A percentile compares a stretch with the other conserved stretches of the same genome.
Evolutionary conservation across 2,329 filamentous ascomycete genomes (phyloP).

Genomic region (Decorospora gaudefroyi): DNA sequence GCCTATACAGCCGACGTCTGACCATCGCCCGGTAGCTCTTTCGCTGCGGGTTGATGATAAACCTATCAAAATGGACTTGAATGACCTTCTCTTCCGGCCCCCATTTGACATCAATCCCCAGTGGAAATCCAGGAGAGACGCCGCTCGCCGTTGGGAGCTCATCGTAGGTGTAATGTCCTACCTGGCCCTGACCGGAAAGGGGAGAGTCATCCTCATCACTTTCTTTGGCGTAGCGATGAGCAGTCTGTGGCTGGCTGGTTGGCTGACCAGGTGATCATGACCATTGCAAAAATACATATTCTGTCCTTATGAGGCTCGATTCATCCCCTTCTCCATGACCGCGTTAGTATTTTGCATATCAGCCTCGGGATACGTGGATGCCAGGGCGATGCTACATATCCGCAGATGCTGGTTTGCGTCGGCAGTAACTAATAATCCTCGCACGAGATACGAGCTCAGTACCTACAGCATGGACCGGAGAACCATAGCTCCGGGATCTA

Average conservation of each 20-base stretch:
- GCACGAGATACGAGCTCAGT: conserved; percentile 13
- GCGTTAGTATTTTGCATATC: not conserved
- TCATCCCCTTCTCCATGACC: conserved; percentile 1
- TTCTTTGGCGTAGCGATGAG: conserved; percentile 34
- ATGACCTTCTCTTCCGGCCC: conserved; percentile 51
- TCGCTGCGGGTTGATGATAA: conserved; percentile 67
- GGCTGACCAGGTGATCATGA: conserved; percentile 20
- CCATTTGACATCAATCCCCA: conserved; percentile 63
- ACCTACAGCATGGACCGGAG: conserved; percentile 20
- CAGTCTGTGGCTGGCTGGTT: conserved; percentile 33
- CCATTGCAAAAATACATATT: not conserved
- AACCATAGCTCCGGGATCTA: conserved; percentile 26
- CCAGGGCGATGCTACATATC: conserved; percentile 22
- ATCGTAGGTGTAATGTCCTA: conserved; percentile 63
- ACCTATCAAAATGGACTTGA: conserved; percentile 39
- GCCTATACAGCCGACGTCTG: conserved; percentile 78
- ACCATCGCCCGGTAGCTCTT: conserved; percentile 84
- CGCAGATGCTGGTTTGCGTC: conserved; percentile 25
- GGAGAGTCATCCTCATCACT: conserved; percentile 48
- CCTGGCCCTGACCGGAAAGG: conserved; percentile 55
- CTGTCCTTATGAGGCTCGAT: not conserved
- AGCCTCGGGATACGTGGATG: conserved; percentile 7
- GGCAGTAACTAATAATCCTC: conserved; percentile 4
- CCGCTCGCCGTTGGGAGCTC: conserved; percentile 63
- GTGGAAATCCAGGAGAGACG: conserved; percentile 60